These are phyloP conservation scores for Diplosphaera chodatii DNA, from an alignment of 139 green algal genomes.

Conservation along the genomic window DNA sequence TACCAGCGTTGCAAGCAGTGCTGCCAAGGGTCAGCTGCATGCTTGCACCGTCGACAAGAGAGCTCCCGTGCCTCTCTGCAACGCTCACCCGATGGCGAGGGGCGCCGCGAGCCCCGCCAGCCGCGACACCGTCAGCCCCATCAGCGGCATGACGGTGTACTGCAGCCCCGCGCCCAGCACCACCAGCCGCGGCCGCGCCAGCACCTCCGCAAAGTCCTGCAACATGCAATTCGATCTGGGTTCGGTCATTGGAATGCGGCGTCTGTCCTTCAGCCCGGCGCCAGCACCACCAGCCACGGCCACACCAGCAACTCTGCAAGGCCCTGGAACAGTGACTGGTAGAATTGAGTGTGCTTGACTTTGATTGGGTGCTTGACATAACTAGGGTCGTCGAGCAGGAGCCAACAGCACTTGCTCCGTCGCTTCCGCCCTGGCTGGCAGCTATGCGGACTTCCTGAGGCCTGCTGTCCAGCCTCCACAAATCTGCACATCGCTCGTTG, in stretches of 20 bases:
- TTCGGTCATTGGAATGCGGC: no score
- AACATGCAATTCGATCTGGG: neutral
- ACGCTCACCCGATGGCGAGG: conserved; percentile 34
- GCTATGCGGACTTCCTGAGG: no score
- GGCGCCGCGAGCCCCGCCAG: conserved; percentile 20
- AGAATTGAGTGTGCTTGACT: no score
- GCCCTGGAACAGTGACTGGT: conserved; percentile 6
- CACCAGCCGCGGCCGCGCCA: conserved; percentile 38
- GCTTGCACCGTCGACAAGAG: no score
- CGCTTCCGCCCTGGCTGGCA: no score
- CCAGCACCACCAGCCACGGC: conserved; percentile 46
- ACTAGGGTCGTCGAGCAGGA: no score
- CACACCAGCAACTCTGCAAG: conserved; percentile 24
- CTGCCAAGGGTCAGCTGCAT: no score
- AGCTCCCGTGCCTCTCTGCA: no score
- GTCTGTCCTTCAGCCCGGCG: conserved; percentile 65
- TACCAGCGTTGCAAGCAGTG: conserved; percentile 20
- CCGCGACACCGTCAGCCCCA: conserved; percentile 49
- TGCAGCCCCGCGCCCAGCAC: conserved; percentile 51
- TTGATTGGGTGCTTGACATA: no score
- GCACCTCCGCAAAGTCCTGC: conserved; percentile 34
- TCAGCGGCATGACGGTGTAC: conserved; percentile 71
- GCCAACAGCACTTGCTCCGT: no score
- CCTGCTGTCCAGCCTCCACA: no score
- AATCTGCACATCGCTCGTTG: no score